These are phyloP conservation scores for Debaryomyces subglobosus DNA, from an alignment of 1,139 yeast genomes.

Conservation along the genomic window DNA sequence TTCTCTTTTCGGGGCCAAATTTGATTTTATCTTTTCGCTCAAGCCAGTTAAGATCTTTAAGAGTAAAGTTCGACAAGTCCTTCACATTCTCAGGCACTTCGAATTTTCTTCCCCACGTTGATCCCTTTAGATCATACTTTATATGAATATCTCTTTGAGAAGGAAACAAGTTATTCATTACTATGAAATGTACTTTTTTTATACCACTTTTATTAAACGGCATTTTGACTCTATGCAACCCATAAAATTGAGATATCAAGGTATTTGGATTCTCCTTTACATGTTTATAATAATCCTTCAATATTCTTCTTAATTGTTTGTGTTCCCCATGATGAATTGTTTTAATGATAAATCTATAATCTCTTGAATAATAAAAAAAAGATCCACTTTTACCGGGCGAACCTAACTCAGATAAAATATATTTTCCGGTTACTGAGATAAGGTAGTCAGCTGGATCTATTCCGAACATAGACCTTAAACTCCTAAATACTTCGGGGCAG, in stretches of 20 bases:
- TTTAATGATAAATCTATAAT: slow-evolving; percentile 90
- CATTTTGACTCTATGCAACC: slow-evolving; percentile 90
- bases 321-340: slow-evolving; percentile 96
- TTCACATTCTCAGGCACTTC: slow-evolving; percentile 27
- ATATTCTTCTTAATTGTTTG: slow-evolving; percentile 71
- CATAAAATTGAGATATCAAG: slow-evolving; percentile 89
- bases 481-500: slow-evolving; percentile 92
- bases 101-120: slow-evolving; percentile 81
- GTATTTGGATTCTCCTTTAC: slow-evolving; percentile 87
- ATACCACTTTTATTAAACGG: slow-evolving; percentile 57
- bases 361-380: slow-evolving; percentile 92
- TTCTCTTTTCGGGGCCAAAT: slow-evolving; percentile 72
- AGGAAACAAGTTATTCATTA: slow-evolving; percentile 96
- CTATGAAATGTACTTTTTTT: slow-evolving; percentile 88
- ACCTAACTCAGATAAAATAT: slow-evolving; percentile 87
- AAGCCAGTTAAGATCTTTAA: slow-evolving; percentile 90
- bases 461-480: slow-evolving; percentile 75
- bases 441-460: slow-evolving; percentile 96
- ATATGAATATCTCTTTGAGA: slow-evolving; percentile 87
- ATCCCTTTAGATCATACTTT: slow-evolving; percentile 92
- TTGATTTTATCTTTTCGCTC: slow-evolving; percentile 61
- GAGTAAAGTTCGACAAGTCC: slow-evolving; percentile 44
- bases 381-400: slow-evolving; percentile 98
- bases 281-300: slow-evolving; percentile 79
- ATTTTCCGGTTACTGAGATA: slow-evolving; percentile 89